Percentiles rank a stretch among this genome's conserved stretches.
Evolutionary conservation across 2,329 filamentous ascomycete genomes (phyloP).

Genomic region (Pochonia chlamydosporia): DNA sequence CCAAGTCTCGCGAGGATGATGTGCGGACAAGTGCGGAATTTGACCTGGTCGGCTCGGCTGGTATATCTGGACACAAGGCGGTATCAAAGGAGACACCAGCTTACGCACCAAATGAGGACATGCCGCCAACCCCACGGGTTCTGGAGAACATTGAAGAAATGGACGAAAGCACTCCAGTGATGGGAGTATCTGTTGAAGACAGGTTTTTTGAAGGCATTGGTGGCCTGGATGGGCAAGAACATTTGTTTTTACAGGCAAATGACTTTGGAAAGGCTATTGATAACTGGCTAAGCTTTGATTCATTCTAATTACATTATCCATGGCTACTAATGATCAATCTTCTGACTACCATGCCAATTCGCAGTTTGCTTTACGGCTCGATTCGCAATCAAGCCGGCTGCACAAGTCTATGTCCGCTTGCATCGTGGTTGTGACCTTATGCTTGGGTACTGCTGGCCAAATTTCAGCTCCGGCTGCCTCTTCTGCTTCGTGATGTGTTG

Average conservation of each 20-base stretch:
- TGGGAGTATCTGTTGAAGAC: slow-evolving; percentile 12
- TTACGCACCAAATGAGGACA: slow-evolving; percentile 26
- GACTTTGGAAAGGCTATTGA: slow-evolving; percentile 29
- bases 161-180: background rate
- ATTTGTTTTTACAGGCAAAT: slow-evolving; percentile 25
- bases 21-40: slow-evolving; percentile 20
- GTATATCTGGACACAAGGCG: slow-evolving; percentile 31
- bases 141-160: slow-evolving; percentile 3
- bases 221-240: slow-evolving; percentile 16
- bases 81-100: slow-evolving; percentile 26
- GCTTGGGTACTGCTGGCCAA: slow-evolving; percentile 19
- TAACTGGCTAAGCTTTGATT: slow-evolving; percentile 23
- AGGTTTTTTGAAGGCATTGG: slow-evolving; percentile 17
- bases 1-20: slow-evolving; percentile 2
- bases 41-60: slow-evolving; percentile 29
- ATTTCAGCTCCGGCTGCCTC: slow-evolving; percentile 19
- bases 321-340: background rate
- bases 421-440: slow-evolving; percentile 16
- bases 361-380: slow-evolving; percentile 4
- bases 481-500: slow-evolving; percentile 19
- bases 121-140: slow-evolving; percentile 1
- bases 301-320: slow-evolving; percentile 1
- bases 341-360: slow-evolving; percentile 15
- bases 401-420: slow-evolving; percentile 21
- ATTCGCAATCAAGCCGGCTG: slow-evolving; percentile 15